Percentiles rank a stretch among this genome's conserved stretches.
Evolutionary conservation across 768 basidiomycete genomes (phyloP).

Genomic region (Austroboletus festivus): DNA sequence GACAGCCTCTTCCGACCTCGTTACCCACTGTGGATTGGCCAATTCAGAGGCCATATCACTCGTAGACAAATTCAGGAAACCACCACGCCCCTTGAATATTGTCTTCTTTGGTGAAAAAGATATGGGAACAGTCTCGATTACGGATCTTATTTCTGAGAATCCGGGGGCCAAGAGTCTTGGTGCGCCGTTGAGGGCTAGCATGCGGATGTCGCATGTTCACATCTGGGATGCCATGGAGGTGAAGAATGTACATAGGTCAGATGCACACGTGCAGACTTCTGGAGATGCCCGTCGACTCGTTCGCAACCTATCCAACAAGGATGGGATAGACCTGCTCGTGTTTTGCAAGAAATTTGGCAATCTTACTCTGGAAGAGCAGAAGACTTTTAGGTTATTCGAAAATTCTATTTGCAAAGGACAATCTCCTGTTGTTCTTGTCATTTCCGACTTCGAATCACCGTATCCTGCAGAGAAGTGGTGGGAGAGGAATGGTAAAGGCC

Average conservation of each 20-base stretch:
- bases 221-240: too few species aligned
- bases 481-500: conserved; percentile 1
- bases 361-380: conserved; percentile 9
- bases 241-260: too few species aligned
- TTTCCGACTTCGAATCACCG: conserved; percentile 33
- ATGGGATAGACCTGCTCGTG: too few species aligned
- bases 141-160: too few species aligned
- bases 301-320: too few species aligned
- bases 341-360: too few species aligned
- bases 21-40: not conserved
- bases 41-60: not conserved
- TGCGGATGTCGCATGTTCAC: too few species aligned
- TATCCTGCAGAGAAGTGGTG: conserved; percentile 23
- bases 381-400: conserved; percentile 30
- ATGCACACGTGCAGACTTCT: too few species aligned
- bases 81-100: conserved; percentile 19
- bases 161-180: too few species aligned
- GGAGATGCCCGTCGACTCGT: too few species aligned
- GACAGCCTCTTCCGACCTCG: not conserved
- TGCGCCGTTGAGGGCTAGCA: too few species aligned
- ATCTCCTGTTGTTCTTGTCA: conserved; percentile 33
- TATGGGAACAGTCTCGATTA: too few species aligned
- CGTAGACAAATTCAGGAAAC: not conserved
- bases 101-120: conserved; percentile 38
- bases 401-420: conserved; percentile 30